These are phyloP conservation scores for Trichoderma sp. DNA, from an alignment of 2,329 filamentous ascomycete species.

Conservation along the genomic window DNA sequence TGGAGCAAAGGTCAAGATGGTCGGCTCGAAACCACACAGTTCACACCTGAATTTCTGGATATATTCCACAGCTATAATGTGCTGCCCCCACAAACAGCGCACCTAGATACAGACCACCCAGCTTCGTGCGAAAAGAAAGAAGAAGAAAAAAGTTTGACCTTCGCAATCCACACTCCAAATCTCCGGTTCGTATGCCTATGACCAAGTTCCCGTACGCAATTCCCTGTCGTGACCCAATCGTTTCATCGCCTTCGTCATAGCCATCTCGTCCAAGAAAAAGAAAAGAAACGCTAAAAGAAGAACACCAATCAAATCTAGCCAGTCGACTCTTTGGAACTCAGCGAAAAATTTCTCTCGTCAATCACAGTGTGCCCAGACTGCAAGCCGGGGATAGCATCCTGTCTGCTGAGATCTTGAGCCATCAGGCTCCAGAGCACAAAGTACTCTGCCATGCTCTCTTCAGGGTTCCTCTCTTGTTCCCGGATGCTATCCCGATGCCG, in stretches of 20 bases:
- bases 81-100: not conserved
- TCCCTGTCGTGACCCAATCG: not conserved
- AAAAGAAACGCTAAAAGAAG: not conserved
- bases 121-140: not conserved
- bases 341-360: slow-evolving; percentile 38
- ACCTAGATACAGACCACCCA: slow-evolving; percentile 11
- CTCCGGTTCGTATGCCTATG: not conserved
- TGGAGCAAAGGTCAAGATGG: not conserved
- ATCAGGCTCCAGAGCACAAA: slow-evolving; percentile 38
- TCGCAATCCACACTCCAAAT: not conserved
- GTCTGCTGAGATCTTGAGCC: slow-evolving; percentile 37
- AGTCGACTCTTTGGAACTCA: slow-evolving; percentile 15
- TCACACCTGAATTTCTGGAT: slow-evolving; percentile 9
- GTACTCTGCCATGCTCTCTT: slow-evolving; percentile 30
- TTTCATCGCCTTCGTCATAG: not conserved
- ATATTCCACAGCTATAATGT: not conserved
- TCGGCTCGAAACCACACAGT: not conserved
- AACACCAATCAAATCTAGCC: not conserved
- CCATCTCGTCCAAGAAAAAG: not conserved
- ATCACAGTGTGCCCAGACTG: slow-evolving; percentile 39
- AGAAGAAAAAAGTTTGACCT: not conserved
- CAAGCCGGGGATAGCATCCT: slow-evolving; percentile 34
- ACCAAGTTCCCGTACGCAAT: slow-evolving; percentile 9
- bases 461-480: slow-evolving; percentile 13
- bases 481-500: slow-evolving; percentile 3